These are phyloP conservation scores for Phytopythium litorale DNA, from an alignment of 352 stramenopile species.

Conservation along the genomic window DNA sequence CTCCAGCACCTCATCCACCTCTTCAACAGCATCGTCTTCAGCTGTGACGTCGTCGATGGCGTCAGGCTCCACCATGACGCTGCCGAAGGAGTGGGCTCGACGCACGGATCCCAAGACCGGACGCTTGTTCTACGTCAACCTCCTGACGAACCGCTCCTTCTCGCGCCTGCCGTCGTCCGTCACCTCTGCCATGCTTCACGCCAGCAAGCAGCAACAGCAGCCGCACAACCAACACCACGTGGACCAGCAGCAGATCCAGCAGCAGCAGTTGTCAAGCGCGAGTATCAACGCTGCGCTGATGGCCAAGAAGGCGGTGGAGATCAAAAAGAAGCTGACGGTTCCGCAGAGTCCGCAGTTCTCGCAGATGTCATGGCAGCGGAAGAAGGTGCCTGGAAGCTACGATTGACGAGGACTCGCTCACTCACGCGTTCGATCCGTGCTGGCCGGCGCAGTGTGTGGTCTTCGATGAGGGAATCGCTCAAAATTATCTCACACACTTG, in stretches of 20 bases:
- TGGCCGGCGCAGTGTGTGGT: not conserved
- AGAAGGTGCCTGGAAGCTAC: slow-evolving; percentile 29
- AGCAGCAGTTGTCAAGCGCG: not conserved
- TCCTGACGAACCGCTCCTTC: slow-evolving; percentile 81
- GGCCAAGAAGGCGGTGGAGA: slow-evolving; percentile 10
- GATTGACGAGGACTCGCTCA: slow-evolving; percentile 17
- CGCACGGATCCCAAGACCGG: slow-evolving; percentile 78
- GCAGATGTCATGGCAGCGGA: slow-evolving; percentile 83
- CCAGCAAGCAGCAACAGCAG: slow-evolving; percentile 16
- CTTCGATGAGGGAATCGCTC: not conserved
- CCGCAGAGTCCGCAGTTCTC: slow-evolving; percentile 74
- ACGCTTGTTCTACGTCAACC: slow-evolving; percentile 79
- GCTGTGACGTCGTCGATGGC: not conserved
- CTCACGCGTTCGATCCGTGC: not conserved
- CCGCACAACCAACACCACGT: slow-evolving; percentile 8
- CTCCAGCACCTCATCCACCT: slow-evolving; percentile 14
- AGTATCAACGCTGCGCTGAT: slow-evolving; percentile 3
- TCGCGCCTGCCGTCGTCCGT: slow-evolving; percentile 73
- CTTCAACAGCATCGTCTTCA: not conserved
- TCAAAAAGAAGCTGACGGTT: slow-evolving; percentile 51
- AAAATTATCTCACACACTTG: not conserved
- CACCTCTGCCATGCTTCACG: slow-evolving; percentile 61
- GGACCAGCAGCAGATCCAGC: slow-evolving; percentile 2
- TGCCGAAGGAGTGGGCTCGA: slow-evolving; percentile 78
- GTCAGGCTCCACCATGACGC: slow-evolving; percentile 21